Percentiles rank a stretch among this genome's conserved stretches.
Evolutionary conservation across 148 eudicot species (phyloP).

Genomic region (Nepenthes mirabilis): DNA sequence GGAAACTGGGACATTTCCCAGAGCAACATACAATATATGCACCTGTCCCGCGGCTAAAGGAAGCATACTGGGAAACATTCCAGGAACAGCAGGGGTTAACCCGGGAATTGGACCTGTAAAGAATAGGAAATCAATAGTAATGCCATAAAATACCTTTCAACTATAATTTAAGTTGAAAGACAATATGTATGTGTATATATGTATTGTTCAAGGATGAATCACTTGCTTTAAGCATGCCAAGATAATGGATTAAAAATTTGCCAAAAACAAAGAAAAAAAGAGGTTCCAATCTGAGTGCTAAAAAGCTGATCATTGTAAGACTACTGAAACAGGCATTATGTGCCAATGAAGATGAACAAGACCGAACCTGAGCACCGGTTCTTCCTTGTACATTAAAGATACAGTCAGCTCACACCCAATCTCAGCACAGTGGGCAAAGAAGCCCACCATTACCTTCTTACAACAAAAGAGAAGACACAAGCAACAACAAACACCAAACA

Average conservation of each 20-base stretch:
- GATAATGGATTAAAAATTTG: neutral
- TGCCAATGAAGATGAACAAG: constrained; percentile 81
- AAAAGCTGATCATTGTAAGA: constrained; percentile 14
- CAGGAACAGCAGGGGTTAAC: constrained; percentile 51
- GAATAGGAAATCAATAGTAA: constrained; percentile 11
- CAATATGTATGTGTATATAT: neutral
- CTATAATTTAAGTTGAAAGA: no score
- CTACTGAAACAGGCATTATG: constrained; percentile 59
- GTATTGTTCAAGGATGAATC: neutral
- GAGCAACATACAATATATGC: constrained; percentile 5
- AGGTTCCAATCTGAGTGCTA: constrained; percentile 11
- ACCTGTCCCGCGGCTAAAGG: constrained; percentile 62
- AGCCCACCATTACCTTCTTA: constrained; percentile 97
- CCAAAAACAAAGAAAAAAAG: constrained; percentile 1
- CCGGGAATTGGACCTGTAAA: constrained; percentile 65
- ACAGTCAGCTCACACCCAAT: constrained; percentile 99
- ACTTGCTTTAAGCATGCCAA: neutral
- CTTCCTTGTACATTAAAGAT: constrained; percentile 89
- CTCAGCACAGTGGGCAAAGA: constrained; percentile 96
- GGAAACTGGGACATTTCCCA: neutral
- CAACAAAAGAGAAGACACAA: constrained; percentile 76
- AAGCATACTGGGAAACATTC: constrained; percentile 65
- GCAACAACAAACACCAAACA: constrained; percentile 96
- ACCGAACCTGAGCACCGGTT: constrained; percentile 75
- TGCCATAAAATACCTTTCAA: neutral